These are phyloP conservation scores for Boletales sp. DNA, from an alignment of 768 basidiomycete genomes.

Conservation along the genomic window DNA sequence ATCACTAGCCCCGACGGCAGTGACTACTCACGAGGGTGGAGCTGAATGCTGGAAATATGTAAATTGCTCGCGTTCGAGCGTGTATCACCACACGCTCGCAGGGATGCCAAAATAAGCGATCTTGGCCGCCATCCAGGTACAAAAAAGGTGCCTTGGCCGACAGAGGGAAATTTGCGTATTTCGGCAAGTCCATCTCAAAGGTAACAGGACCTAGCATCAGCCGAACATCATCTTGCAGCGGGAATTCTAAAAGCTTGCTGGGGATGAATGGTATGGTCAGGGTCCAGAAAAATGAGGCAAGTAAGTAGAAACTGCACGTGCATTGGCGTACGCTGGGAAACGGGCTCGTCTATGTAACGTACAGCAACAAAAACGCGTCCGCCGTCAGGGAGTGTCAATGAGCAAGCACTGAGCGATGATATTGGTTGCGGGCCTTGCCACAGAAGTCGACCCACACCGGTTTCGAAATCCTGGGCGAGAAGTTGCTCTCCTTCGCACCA, in stretches of 20 bases:
- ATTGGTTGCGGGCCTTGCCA: slow-evolving; percentile 11
- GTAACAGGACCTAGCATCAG: slow-evolving; percentile 10
- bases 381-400: slow-evolving; percentile 13
- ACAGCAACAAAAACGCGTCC: slow-evolving; percentile 20
- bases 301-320: slow-evolving; percentile 3
- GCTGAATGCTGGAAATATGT: slow-evolving; percentile 15
- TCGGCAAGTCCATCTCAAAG: slow-evolving; percentile 17
- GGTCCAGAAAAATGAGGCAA: not conserved
- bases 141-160: slow-evolving; percentile 11
- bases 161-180: slow-evolving; percentile 14
- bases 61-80: slow-evolving; percentile 12
- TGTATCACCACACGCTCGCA: slow-evolving; percentile 16
- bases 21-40: slow-evolving; percentile 11
- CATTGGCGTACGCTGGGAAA: slow-evolving; percentile 18
- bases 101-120: slow-evolving; percentile 7
- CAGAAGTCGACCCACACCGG: slow-evolving; percentile 16
- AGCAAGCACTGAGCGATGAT: slow-evolving; percentile 20
- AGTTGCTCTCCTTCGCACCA: slow-evolving; percentile 20
- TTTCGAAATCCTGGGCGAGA: slow-evolving; percentile 19
- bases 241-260: slow-evolving; percentile 23
- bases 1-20: not conserved
- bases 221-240: slow-evolving; percentile 8
- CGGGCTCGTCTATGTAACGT: slow-evolving; percentile 13
- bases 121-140: slow-evolving; percentile 15
- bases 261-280: slow-evolving; percentile 1